Evolutionary conservation across 1,284 basidiomycete genomes (phyloP).

Genomic region (Ustilago esculenta): DNA sequence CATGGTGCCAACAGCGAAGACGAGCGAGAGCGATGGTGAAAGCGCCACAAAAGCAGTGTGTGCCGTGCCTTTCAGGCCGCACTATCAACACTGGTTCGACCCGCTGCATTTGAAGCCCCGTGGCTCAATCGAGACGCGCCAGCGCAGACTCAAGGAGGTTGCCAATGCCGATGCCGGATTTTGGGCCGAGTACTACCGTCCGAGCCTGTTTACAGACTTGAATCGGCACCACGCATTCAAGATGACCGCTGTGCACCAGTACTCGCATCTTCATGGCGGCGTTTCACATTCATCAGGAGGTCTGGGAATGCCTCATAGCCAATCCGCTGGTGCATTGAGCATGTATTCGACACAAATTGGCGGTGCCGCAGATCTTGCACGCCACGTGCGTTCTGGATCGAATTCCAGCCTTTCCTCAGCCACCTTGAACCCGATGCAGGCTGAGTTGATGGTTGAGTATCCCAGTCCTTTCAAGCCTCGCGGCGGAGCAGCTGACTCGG

Average conservation of each 20-base stretch:
- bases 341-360: constrained; percentile 42
- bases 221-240: constrained; percentile 66
- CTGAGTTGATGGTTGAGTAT: constrained; percentile 31
- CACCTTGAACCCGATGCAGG: constrained; percentile 19
- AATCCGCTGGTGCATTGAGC: constrained; percentile 26
- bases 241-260: constrained; percentile 66
- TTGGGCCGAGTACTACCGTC: constrained; percentile 66
- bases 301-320: constrained; percentile 31
- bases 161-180: constrained; percentile 58
- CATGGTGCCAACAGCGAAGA: constrained; percentile 3
- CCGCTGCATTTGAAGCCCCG: constrained; percentile 45
- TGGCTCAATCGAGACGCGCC: constrained; percentile 35
- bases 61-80: constrained; percentile 36
- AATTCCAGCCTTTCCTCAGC: constrained; percentile 27
- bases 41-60: constrained; percentile 9
- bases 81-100: constrained; percentile 57
- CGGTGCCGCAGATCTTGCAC: constrained; percentile 14
- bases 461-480: constrained; percentile 48
- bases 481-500: constrained; percentile 12
- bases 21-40: background rate
- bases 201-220: constrained; percentile 64
- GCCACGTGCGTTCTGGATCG: constrained; percentile 31
- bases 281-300: constrained; percentile 23
- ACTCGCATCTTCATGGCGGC: constrained; percentile 21
- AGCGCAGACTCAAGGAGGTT: constrained; percentile 48